phyloP scores from a whole-genome alignment of 2,329 filamentous ascomycete genomes.

The Aspergillus glaucus region DNA sequence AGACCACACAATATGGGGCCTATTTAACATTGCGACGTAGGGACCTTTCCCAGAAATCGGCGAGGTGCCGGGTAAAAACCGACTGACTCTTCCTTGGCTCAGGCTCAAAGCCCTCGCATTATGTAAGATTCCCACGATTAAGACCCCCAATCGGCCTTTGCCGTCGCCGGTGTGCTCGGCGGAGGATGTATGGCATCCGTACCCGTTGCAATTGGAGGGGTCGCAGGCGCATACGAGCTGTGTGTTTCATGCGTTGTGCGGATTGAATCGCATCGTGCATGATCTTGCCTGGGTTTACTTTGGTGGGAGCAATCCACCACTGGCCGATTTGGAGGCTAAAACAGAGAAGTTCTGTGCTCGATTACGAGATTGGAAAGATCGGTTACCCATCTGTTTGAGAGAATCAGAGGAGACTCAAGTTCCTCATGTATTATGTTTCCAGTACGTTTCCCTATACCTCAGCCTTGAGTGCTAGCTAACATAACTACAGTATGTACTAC shows the following conservation, averaged over 20 bases:
- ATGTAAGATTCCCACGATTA: slow-evolving; percentile 13
- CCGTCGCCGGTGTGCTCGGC: slow-evolving; percentile 3
- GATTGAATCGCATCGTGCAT: slow-evolving; percentile 15
- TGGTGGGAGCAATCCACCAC: slow-evolving; percentile 4
- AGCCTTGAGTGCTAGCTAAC: neutral
- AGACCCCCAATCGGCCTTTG: slow-evolving; percentile 9
- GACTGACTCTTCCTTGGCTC: neutral
- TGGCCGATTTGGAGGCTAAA: slow-evolving; percentile 7
- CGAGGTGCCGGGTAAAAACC: neutral
- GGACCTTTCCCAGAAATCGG: neutral
- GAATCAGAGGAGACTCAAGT: slow-evolving; percentile 5
- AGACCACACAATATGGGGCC: slow-evolving; percentile 17
- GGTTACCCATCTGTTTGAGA: slow-evolving; percentile 9
- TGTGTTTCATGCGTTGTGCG: slow-evolving; percentile 14
- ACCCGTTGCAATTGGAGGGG: slow-evolving; percentile 10
- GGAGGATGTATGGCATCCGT: slow-evolving; percentile 16
- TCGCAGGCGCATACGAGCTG: slow-evolving; percentile 12
- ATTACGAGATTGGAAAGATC: slow-evolving; percentile 11
- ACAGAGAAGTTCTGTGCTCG: slow-evolving; percentile 12
- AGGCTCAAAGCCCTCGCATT: neutral
- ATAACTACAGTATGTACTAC: slow-evolving; percentile 28
- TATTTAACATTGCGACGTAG: slow-evolving; percentile 23
- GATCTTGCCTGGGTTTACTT: slow-evolving; percentile 13
- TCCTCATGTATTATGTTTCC: slow-evolving; percentile 18
- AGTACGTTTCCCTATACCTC: slow-evolving; percentile 10